Evolutionary conservation across 1,139 yeast species (phyloP), one percentile per base, ranked within the genome.

Genomic region (Blastobotrys serpentis): DNA sequence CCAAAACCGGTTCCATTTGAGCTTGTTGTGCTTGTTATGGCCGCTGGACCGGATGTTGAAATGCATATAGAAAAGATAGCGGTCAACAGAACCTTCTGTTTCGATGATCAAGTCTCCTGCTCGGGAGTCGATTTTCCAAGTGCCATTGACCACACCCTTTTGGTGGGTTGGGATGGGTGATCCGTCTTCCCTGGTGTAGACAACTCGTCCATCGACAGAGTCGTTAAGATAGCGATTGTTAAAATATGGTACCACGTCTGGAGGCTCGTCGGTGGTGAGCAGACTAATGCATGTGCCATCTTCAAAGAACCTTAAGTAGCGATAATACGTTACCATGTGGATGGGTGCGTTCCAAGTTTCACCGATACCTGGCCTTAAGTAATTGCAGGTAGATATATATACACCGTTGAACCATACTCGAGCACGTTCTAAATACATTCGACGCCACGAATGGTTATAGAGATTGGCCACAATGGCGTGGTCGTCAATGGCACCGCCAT

Each of bases 311-410:
- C 97, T 72, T 33, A 85, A 66, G 64, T 88, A 92, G 52, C 98
- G 72, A 65, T 87, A 92, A 63, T 90, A 92, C 0, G 96, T 87
- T 43, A 90, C 86, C 63, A 89, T 80, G 58, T 86, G 79, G 16
- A 86, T 78, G 0, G 97, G 96, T 52, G 81, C 79, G 38, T 76
- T 68, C 85, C 94, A 81, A n/a, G 86, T 76, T 36, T 74, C 76
- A 76, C 77, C 75, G 1, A 85, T 81, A 44, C 97, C 95, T 61
- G 86, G 86, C 51, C 95, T 77, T 56, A 86, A 77, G 65, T 88
- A 90, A 54, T 86, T 85, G 47, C 92, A 85, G 10, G 85, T 86
- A 59, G 95, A 82, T 25, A 92, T 86, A 62, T 90, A 92, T 33
- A 89, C 77, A 1, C 98, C 98, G 45, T 79, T 72, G 63, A 80